Evolutionary conservation across 1,284 basidiomycete species (phyloP), one percentile per base, ranked within the genome.

Genomic region (Moesziomyces antarcticus): DNA sequence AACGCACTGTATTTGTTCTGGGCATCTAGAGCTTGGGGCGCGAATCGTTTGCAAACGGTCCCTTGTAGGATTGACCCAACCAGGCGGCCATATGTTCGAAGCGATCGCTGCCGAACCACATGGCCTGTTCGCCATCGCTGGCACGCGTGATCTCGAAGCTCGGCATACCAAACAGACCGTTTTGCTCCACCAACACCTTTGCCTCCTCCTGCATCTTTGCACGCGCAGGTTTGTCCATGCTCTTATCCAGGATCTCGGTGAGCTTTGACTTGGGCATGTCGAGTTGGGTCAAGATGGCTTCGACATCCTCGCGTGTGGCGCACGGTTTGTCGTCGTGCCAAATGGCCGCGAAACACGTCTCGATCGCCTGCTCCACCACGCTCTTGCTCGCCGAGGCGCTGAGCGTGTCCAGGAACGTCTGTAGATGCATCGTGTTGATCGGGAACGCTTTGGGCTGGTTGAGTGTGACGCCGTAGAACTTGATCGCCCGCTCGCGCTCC

Each of bases 381-480:
- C 37, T 16, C 14, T 55, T 40, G 14, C 25, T 13, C 6, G 27
- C 20, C 7, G 43, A 22, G 8, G 78, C 49, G 40, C 63, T 48
- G 18, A 80, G 46, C 5, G 24, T 45, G 11, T 54, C 47, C 37
- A 83, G 70, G 45, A 82, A 50, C 20, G 66, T 62, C 52, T 80
- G 78, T 10, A 74, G 46, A 2, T 53, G 41, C 47, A 68, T 62
- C 11, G 82, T 81, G 62, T 81, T 70, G 61, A 82, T 74, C 4
- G 82, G 81, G 57, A 83, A 82, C 1, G 45, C 35, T 13, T 56
- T 43, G 43, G 80, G 66, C 22, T 51, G 66, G 45, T 66, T 69
- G n/a, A 83, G 67, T 1, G 57, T 66, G n/a, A 79, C 70, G 30
- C 75, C 77, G 46, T 65, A 82, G 67, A 81, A 79, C n/a, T 37